A percentile compares a stretch with the other conserved stretches of the same genome.
Evolutionary conservation across 495 filamentous ascomycete species (phyloP).

Genomic region (Pseudevernia furfuracea): DNA sequence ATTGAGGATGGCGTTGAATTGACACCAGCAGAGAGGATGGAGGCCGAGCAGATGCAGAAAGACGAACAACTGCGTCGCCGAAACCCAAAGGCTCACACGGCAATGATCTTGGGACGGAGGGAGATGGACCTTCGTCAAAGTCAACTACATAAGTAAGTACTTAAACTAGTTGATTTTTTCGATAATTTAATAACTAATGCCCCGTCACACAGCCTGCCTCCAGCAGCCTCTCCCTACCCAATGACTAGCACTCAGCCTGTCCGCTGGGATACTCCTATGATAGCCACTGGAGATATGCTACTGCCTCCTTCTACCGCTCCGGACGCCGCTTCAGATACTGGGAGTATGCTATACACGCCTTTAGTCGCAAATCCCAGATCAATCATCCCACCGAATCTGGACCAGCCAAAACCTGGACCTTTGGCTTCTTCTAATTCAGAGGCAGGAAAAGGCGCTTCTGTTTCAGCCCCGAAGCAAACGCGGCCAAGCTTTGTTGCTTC

Average conservation of each 20-base stretch:
- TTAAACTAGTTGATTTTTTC: too few species aligned
- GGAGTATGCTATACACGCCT: not conserved
- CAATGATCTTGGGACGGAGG: slow-evolving; percentile 11
- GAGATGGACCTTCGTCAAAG: not conserved
- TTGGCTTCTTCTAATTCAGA: not conserved
- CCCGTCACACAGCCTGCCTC: not conserved
- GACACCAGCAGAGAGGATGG: slow-evolving; percentile 47
- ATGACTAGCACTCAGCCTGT: not conserved
- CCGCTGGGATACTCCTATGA: not conserved
- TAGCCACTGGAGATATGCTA: not conserved
- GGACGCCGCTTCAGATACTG: not conserved
- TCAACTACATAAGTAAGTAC: too few species aligned
- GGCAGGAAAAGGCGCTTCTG: not conserved
- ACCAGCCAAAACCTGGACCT: not conserved
- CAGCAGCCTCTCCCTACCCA: not conserved
- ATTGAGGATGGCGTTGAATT: slow-evolving; percentile 48
- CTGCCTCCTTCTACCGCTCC: not conserved
- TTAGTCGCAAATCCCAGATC: not conserved
- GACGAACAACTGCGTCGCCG: slow-evolving; percentile 42
- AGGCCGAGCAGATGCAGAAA: slow-evolving; percentile 37
- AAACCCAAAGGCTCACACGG: slow-evolving; percentile 36
- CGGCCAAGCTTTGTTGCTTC: not conserved
- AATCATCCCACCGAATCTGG: not conserved
- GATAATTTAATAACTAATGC: too few species aligned
- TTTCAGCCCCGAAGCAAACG: not conserved